A percentile compares a stretch with the other conserved stretches of the same genome.
These are phyloP conservation scores for Brassica cretica DNA, from an alignment of 345 rosid genomes.

Conservation along the genomic window DNA sequence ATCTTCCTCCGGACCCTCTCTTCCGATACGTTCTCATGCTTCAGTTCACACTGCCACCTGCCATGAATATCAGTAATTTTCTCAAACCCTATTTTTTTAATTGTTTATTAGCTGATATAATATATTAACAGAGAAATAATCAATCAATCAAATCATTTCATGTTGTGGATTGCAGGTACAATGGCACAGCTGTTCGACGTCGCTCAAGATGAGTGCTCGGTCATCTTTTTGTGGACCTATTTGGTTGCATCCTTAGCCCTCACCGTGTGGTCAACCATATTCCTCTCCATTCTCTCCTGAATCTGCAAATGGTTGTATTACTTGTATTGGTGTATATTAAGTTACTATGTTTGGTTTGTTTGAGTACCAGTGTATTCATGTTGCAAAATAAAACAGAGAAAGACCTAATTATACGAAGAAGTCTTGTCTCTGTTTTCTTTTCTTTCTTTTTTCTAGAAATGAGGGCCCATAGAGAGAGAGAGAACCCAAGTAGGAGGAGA, in stretches of 20 bases:
- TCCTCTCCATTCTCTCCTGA: constrained; percentile 69
- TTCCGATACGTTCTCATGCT: constrained; percentile 73
- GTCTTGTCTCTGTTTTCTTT: not conserved
- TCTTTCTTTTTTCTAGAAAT: not conserved
- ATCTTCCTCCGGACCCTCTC: constrained; percentile 75
- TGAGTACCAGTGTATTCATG: not conserved
- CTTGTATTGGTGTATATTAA: not conserved
- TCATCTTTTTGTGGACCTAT: constrained; percentile 87
- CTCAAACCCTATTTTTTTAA: not conserved
- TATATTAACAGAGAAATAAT: not conserved
- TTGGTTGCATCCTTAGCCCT: constrained; percentile 75
- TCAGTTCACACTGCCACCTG: constrained; percentile 89
- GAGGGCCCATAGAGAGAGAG: not conserved
- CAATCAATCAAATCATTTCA: not conserved
- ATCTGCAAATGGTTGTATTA: not conserved
- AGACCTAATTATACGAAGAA: not conserved
- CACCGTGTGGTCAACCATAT: constrained; percentile 84
- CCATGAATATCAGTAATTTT: constrained; percentile 76
- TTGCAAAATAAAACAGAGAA: not conserved
- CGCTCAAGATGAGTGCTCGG: constrained; percentile 91
- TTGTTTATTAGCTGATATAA: not conserved
- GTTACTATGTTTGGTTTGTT: not conserved
- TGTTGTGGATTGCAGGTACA: constrained; percentile 56
- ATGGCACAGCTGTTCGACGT: constrained; percentile 85
- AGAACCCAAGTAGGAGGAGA: not conserved